These are phyloP conservation scores for Fraxinus xanthoxyloides DNA, from an alignment of 305 asterid species.

Conservation along the genomic window DNA sequence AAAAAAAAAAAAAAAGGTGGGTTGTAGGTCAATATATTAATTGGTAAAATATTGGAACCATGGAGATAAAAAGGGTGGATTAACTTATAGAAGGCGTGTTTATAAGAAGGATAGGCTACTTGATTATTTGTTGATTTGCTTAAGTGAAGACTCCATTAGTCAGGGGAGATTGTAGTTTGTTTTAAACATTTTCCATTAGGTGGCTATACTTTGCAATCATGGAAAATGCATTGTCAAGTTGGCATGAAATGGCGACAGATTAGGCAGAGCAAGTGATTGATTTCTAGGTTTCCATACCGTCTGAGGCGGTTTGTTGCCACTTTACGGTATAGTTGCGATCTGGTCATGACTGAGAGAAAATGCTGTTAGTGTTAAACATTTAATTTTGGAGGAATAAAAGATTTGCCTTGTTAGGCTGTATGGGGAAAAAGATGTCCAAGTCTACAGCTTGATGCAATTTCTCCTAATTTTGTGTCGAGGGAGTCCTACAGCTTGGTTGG, in stretches of 20 bases:
- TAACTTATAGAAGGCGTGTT: neutral
- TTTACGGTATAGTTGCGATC: neutral
- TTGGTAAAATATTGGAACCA: neutral
- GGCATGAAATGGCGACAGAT: neutral
- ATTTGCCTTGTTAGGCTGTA: neutral
- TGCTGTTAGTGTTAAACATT: neutral
- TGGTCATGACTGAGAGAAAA: neutral
- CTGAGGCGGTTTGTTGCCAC: neutral
- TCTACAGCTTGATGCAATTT: neutral
- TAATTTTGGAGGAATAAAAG: neutral
- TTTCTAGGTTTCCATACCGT: neutral
- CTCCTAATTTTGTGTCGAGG: neutral
- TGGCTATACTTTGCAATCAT: neutral
- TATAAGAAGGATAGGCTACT: neutral
- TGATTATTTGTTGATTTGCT: neutral
- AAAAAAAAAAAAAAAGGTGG: too few relatives aligned
- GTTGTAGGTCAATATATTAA: neutral
- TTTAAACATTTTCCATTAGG: neutral
- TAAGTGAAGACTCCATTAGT: neutral
- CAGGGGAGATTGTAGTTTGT: neutral
- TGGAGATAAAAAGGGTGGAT: neutral
- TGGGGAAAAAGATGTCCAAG: neutral
- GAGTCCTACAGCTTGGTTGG: neutral
- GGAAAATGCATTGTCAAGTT: neutral
- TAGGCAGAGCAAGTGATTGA: neutral